Conservation (phyloP, 1,284 basidiomycete genomes). For the Moesziomyces parantarcticus region DNA sequence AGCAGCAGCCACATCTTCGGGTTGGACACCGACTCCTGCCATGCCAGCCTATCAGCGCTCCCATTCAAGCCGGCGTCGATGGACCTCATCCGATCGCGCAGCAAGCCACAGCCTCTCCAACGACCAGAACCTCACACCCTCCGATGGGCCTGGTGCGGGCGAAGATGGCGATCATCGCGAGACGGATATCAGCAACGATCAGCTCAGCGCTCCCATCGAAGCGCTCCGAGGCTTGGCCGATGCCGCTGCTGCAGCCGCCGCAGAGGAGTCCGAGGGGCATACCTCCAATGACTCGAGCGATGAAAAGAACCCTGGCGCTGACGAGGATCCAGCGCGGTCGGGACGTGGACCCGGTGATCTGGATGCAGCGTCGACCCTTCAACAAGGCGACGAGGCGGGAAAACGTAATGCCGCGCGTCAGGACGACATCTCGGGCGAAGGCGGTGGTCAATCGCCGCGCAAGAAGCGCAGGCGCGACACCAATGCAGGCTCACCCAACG, state of each 20-base stretch:
- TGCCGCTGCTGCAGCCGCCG: conserved; percentile 87
- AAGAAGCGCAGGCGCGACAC: conserved; percentile 34
- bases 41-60: conserved; percentile 7
- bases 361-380: conserved; percentile 15
- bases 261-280: conserved; percentile 34
- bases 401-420: conserved; percentile 15
- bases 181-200: conserved; percentile 49
- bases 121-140: conserved; percentile 25
- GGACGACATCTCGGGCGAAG: conserved; percentile 5
- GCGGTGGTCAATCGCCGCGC: conserved; percentile 9
- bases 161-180: conserved; percentile 29
- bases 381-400: conserved; percentile 28
- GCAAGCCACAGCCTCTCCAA: conserved; percentile 24
- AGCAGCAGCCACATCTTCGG: conserved; percentile 8
- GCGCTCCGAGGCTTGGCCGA: conserved; percentile 90
- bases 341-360: conserved; percentile 3
- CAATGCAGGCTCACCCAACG: conserved; percentile 9
- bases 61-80: conserved; percentile 21
- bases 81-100: conserved; percentile 32
- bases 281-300: conserved; percentile 32
- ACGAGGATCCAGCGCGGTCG: background rate
- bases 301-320: conserved; percentile 15
- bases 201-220: conserved; percentile 82
- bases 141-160: conserved; percentile 12
- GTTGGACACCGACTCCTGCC: conserved; percentile 23